phyloP scores from a whole-genome alignment of 179 eudicot species.

The Silene vulgaris region DNA sequence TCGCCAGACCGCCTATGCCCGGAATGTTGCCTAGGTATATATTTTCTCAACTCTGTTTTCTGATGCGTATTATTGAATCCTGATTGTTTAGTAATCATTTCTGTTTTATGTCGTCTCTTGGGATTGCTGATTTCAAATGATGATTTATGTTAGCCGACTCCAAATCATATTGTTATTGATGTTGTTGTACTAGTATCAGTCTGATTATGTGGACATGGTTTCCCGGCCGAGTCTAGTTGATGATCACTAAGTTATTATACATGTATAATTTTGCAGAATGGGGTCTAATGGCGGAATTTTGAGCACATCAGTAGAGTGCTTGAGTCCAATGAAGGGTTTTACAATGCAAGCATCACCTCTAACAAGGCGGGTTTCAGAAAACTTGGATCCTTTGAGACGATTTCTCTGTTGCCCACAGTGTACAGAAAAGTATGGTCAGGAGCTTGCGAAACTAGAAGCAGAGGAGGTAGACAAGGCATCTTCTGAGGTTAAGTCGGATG shows the following conservation, averaged over 20 bases:
- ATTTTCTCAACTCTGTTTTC: not conserved
- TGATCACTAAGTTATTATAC: not conserved
- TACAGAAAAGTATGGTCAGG: constrained; percentile 54
- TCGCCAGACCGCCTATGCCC: constrained; percentile 55
- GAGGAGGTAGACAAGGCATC: constrained; percentile 44
- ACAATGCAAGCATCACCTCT: constrained; percentile 30
- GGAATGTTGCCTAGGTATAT: constrained; percentile 72
- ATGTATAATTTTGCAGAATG: constrained; percentile 34
- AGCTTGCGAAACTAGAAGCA: constrained; percentile 40
- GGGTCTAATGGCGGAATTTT: constrained; percentile 50
- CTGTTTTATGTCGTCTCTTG: too few relatives aligned
- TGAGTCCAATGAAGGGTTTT: constrained; percentile 47
- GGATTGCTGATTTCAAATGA: too few relatives aligned
- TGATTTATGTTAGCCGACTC: too few relatives aligned
- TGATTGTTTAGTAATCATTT: too few relatives aligned
- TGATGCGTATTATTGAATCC: too few relatives aligned
- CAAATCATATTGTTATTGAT: too few relatives aligned
- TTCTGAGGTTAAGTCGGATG: constrained; percentile 37
- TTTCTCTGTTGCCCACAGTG: constrained; percentile 62
- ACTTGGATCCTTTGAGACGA: constrained; percentile 38
- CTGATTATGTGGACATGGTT: too few relatives aligned
- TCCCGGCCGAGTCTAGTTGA: not conserved
- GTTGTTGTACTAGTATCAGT: too few relatives aligned
- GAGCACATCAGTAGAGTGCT: constrained; percentile 52
- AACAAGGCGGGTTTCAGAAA: constrained; percentile 39